phyloP scores from a whole-genome alignment of 345 rosid genomes.

The Mallotus nudiflorus region DNA sequence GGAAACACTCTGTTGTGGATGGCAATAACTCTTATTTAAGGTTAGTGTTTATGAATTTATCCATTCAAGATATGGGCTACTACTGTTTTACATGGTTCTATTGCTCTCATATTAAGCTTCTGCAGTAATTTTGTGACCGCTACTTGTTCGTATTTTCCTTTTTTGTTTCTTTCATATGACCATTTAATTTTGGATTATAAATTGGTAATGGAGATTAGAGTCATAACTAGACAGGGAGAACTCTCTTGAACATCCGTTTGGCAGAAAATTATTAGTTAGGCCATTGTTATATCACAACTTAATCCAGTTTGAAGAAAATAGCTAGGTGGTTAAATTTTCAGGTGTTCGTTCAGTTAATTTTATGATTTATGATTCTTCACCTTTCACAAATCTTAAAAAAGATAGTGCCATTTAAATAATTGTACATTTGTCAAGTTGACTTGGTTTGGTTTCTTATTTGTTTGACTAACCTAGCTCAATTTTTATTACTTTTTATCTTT shows the following conservation, averaged over 20 bases:
- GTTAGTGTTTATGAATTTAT: slow-evolving; percentile 32
- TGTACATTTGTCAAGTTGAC: not conserved
- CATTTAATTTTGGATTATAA: not conserved
- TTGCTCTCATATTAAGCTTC: not conserved
- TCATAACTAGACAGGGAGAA: not conserved
- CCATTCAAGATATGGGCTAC: not conserved
- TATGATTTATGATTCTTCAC: not conserved
- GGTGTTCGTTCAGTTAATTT: not conserved
- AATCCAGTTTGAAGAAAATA: not conserved
- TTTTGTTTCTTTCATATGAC: slow-evolving; percentile 1
- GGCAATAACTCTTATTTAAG: slow-evolving; percentile 42
- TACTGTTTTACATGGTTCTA: not conserved
- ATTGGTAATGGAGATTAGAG: not conserved
- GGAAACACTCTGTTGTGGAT: slow-evolving; percentile 36
- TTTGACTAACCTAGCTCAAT: slow-evolving; percentile 8
- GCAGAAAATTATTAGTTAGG: not conserved
- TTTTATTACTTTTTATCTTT: not conserved
- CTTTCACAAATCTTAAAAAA: no score
- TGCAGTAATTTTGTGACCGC: not conserved
- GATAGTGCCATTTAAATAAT: not conserved
- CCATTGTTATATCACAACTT: not conserved
- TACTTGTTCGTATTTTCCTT: not conserved
- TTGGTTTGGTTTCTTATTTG: slow-evolving; percentile 11
- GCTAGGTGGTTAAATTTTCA: slow-evolving; percentile 6
- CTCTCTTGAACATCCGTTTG: not conserved